These are phyloP conservation scores for Tuber magnatum DNA, from an alignment of 495 filamentous ascomycete species.

Conservation along the genomic window DNA sequence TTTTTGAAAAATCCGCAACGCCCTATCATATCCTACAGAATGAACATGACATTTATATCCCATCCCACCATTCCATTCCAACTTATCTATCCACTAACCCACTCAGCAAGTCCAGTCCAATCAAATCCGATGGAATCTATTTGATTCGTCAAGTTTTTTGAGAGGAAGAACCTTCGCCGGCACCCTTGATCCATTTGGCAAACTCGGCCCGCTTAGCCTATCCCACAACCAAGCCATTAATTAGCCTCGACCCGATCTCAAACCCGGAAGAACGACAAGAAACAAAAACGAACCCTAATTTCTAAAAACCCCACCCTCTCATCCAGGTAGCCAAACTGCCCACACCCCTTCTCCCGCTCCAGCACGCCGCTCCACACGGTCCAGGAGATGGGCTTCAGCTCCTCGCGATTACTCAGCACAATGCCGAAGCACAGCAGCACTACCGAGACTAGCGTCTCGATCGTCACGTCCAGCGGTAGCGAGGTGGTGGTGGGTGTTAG, in stretches of 20 bases:
- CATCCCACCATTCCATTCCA: not conserved
- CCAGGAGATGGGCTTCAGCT: slow-evolving; percentile 64
- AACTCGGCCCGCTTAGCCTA: slow-evolving; percentile 70
- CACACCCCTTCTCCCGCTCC: slow-evolving; percentile 56
- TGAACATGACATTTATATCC: not conserved
- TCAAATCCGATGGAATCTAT: not conserved
- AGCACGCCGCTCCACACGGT: slow-evolving; percentile 76
- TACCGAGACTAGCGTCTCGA: slow-evolving; percentile 69
- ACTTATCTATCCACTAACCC: not conserved
- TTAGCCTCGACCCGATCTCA: slow-evolving; percentile 42
- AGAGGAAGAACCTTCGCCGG: not conserved
- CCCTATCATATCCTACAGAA: not conserved
- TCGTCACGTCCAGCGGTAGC: slow-evolving; percentile 67
- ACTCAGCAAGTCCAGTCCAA: not conserved
- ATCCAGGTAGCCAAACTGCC: slow-evolving; percentile 51
- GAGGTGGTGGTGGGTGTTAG: slow-evolving; percentile 44
- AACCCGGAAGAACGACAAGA: slow-evolving; percentile 43
- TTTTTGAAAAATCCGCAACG: not conserved
- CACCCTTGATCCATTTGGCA: slow-evolving; percentile 59
- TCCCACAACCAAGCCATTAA: slow-evolving; percentile 37
- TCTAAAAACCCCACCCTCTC: slow-evolving; percentile 62
- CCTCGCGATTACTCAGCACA: slow-evolving; percentile 55
- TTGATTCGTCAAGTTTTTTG: not conserved
- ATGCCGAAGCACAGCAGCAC: slow-evolving; percentile 61
- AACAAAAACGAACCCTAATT: slow-evolving; percentile 53